Evolutionary conservation across 1,284 basidiomycete genomes (phyloP), one percentile per base, ranked within the genome.

Genomic region (Trichosporon ovoides): DNA sequence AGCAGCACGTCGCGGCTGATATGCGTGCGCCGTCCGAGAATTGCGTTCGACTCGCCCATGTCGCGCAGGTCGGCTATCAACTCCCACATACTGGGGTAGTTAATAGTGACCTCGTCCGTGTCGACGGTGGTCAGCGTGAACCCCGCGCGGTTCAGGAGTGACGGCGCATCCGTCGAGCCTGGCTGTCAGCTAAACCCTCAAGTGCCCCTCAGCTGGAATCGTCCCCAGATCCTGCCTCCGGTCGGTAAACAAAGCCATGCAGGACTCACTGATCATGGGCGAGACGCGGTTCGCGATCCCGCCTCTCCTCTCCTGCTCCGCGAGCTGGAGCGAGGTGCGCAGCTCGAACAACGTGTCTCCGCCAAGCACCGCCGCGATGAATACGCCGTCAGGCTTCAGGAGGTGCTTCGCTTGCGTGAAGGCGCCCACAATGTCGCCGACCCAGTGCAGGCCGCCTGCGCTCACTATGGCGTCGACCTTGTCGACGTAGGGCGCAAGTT

Each of bases 311-410:
- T 99, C 96, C 52, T 88, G 81, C 80, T 98, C 91, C 3, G 96
- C 96, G 1, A 99, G 81, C 72, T 98, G 95, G 24, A 99, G 81
- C 6, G 93, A 66, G 1, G 74, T 75, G 20, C 89, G 81, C 9
- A 99, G 81, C 79, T 99, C 96, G 69, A 98, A 99, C 1, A 99
- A 80, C 0, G 94, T 96, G 62, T 98, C 96, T 7, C 96, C 95
- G 18, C 96, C 96, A 58, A 96, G 85, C 78, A 98, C 87, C 9
- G 93, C 91, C 19, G 88, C 94, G 14, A 99, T 81, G 71, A 98
- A 98, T 31, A 97, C 85, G 1, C 95, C 96, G 73, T 98, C 96
- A 0, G 94, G 91, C 68, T 86, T 83, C 14, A 99, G 79, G 3
- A 87, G 84, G 75, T 92, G 86, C 66, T 84, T 85, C 59, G 97